Conservation (phyloP, 1,284 basidiomycete species). For the Sporisorium scitamineum region DNA sequence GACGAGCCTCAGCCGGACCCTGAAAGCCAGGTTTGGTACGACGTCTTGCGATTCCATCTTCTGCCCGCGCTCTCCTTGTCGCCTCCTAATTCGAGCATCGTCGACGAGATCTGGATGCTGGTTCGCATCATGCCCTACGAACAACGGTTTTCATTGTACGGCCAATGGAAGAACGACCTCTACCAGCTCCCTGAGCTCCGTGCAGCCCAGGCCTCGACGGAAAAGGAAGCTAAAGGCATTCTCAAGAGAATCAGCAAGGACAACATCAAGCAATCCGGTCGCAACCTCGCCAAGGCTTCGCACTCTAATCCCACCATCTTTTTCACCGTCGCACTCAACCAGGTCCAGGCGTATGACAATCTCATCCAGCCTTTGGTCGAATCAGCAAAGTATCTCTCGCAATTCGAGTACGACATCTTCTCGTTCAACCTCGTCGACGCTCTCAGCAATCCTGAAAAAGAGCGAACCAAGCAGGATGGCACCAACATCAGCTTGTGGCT, state of each 20-base stretch:
- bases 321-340: conserved; percentile 88
- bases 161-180: conserved; percentile 88
- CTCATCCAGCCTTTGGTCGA: conserved; percentile 90
- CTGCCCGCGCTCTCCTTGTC: conserved; percentile 89
- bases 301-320: conserved; percentile 94
- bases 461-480: conserved; percentile 89
- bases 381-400: conserved; percentile 87
- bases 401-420: conserved; percentile 93
- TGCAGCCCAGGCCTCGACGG: conserved; percentile 72
- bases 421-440: conserved; percentile 89
- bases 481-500: conserved; percentile 93
- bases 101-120: conserved; percentile 71
- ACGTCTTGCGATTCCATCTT: conserved; percentile 81
- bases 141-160: conserved; percentile 88
- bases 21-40: conserved; percentile 77
- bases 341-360: conserved; percentile 97
- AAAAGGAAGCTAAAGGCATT: conserved; percentile 71
- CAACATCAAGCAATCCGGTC: conserved; percentile 82
- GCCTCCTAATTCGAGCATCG: conserved; percentile 77
- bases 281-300: conserved; percentile 91
- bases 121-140: conserved; percentile 82
- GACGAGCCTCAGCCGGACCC: conserved; percentile 28
- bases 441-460: conserved; percentile 81
- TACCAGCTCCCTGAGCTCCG: conserved; percentile 71
- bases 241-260: conserved; percentile 71